These are phyloP conservation scores for Phytophthora pistaciae DNA, from an alignment of 352 stramenopile species.

Conservation along the genomic window DNA sequence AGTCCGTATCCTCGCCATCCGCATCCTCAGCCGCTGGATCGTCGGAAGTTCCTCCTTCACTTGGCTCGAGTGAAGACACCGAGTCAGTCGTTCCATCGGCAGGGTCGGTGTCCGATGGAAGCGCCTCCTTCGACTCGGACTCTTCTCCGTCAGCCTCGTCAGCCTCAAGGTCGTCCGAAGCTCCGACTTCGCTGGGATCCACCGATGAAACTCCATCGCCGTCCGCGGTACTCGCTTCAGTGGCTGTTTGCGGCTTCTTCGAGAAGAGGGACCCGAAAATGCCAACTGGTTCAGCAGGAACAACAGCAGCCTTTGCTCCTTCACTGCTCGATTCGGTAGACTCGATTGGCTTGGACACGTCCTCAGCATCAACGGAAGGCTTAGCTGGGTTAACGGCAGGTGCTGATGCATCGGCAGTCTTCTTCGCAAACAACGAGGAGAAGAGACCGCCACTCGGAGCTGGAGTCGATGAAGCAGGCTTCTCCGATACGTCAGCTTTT, in stretches of 20 bases:
- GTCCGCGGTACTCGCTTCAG: constrained; percentile 4
- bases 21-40: constrained; percentile 33
- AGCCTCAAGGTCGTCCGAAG: constrained; percentile 25
- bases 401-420: constrained; percentile 8
- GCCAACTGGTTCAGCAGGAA: constrained; percentile 15
- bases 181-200: constrained; percentile 23
- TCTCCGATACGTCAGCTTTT: constrained; percentile 1
- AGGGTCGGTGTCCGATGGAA: constrained; percentile 29
- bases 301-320: background rate
- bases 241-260: constrained; percentile 29
- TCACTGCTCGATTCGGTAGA: constrained; percentile 11
- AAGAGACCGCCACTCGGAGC: constrained; percentile 24
- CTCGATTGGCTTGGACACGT: constrained; percentile 5
- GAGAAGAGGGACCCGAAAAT: constrained; percentile 40
- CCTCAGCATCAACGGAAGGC: background rate
- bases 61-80: constrained; percentile 27
- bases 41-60: constrained; percentile 19
- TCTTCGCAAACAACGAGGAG: constrained; percentile 32
- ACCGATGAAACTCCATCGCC: constrained; percentile 25
- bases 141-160: constrained; percentile 41
- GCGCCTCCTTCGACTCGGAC: constrained; percentile 29
- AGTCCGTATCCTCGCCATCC: constrained; percentile 41
- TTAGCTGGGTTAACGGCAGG: background rate
- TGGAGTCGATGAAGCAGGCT: constrained; percentile 4
- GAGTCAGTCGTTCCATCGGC: constrained; percentile 6